Percentiles rank a stretch among this genome's conserved stretches.
phyloP scores from a whole-genome alignment of 352 stramenopile genomes.

The Globisporangium spiculum region DNA sequence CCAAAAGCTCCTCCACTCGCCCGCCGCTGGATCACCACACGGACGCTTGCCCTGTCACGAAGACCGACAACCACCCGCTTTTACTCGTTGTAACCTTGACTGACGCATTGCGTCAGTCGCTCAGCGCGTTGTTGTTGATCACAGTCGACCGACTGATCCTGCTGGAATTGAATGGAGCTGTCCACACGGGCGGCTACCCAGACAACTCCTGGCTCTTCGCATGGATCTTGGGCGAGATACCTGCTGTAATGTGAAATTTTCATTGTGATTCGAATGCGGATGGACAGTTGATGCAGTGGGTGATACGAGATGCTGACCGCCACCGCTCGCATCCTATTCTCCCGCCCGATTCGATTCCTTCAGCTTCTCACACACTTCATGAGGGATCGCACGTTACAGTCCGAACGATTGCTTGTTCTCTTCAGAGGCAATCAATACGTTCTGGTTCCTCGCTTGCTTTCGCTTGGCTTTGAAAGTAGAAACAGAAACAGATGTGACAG shows the following conservation, averaged over 20 bases:
- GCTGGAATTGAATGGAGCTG: neutral
- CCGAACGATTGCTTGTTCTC: neutral
- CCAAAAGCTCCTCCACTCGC: neutral
- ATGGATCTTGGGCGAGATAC: too few species aligned
- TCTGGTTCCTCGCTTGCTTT: neutral
- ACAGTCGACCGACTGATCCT: neutral
- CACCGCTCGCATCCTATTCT: too few species aligned
- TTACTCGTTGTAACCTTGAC: neutral
- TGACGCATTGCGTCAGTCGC: neutral
- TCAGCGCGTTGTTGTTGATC: neutral
- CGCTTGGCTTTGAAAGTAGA: neutral
- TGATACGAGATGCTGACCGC: too few species aligned
- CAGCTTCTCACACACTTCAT: too few species aligned
- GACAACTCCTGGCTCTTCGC: too few species aligned
- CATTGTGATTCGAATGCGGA: too few species aligned
- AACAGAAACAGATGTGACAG: neutral
- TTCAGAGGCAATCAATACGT: neutral
- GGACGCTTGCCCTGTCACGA: neutral
- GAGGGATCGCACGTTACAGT: neutral
- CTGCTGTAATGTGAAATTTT: too few species aligned
- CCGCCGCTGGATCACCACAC: too few species aligned
- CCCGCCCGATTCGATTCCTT: too few species aligned
- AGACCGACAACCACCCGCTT: neutral
- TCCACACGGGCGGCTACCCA: too few species aligned
- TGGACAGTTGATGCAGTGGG: too few species aligned